Percentiles rank a stretch among this genome's conserved stretches.
Conservation (phyloP, 192 early-diverging fungal species). For the Thamnidium elegans region DNA sequence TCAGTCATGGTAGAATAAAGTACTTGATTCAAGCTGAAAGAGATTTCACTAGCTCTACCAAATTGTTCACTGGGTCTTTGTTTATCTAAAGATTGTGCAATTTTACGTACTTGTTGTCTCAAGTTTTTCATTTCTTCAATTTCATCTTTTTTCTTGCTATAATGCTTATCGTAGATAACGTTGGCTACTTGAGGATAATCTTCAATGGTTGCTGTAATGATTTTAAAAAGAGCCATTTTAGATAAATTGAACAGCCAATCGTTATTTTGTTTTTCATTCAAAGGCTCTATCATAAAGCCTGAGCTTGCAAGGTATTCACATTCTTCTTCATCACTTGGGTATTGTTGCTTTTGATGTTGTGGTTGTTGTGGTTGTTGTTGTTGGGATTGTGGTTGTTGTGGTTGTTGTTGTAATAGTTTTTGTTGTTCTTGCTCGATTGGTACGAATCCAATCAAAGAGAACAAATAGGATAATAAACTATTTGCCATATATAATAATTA, state of each 20-base stretch:
- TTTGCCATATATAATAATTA: conserved; percentile 12
- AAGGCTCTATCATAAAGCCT: too few relatives aligned
- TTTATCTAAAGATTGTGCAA: conserved; percentile 13
- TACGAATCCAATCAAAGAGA: conserved; percentile 14
- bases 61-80: conserved; percentile 25
- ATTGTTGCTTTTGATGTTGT: background rate
- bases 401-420: background rate
- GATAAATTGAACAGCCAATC: too few relatives aligned
- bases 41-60: conserved; percentile 6
- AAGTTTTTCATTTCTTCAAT: background rate
- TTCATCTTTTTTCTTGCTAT: background rate
- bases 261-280: too few relatives aligned
- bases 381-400: background rate
- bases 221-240: conserved; percentile 19
- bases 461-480: conserved; percentile 12
- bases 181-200: conserved; percentile 12
- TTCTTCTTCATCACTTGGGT: too few relatives aligned
- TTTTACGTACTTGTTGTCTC: background rate
- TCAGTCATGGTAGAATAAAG: background rate
- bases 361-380: background rate
- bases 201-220: conserved; percentile 8
- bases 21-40: conserved; percentile 1
- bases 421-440: background rate
- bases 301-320: too few relatives aligned
- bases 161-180: background rate